phyloP scores from a whole-genome alignment of 805 yeast species.

The Jamesozyma lodderae region DNA sequence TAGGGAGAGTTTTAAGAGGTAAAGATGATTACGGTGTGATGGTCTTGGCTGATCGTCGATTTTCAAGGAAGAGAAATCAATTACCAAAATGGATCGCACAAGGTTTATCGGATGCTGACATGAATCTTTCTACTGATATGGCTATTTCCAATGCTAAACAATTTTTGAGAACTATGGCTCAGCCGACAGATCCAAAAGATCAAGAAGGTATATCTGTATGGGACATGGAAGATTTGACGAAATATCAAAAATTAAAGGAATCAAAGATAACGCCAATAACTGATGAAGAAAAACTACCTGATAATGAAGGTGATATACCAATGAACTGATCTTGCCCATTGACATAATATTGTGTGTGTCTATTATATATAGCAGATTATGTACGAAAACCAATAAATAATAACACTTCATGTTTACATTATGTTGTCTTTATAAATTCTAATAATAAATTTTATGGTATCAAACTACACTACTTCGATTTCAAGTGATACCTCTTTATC shows the following conservation, averaged over 20 bases:
- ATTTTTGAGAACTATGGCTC: constrained; percentile 87
- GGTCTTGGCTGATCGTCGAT: constrained; percentile 94
- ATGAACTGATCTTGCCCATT: constrained; percentile 10
- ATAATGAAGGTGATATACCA: constrained; percentile 22
- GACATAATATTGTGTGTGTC: no score
- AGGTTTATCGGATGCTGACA: constrained; percentile 83
- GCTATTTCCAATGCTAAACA: constrained; percentile 91
- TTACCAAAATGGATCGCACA: constrained; percentile 97
- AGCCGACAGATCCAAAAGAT: constrained; percentile 80
- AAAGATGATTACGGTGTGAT: constrained; percentile 97
- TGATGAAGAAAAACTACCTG: background rate
- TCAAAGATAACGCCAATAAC: background rate
- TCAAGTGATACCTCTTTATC: constrained; percentile 69
- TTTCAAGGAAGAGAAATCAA: constrained; percentile 75
- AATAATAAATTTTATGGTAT: background rate
- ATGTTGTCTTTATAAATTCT: no score
- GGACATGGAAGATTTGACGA: constrained; percentile 61
- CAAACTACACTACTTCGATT: constrained; percentile 33
- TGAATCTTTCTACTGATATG: constrained; percentile 92
- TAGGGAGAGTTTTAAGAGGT: constrained; percentile 95
- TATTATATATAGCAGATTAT: no score
- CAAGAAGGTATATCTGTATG: constrained; percentile 93
- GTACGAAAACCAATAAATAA: no score
- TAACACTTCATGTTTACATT: no score
- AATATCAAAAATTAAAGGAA: constrained; percentile 36